These are phyloP conservation scores for Friedmanniomyces endolithicus DNA, from an alignment of 495 filamentous ascomycete species.

Conservation along the genomic window DNA sequence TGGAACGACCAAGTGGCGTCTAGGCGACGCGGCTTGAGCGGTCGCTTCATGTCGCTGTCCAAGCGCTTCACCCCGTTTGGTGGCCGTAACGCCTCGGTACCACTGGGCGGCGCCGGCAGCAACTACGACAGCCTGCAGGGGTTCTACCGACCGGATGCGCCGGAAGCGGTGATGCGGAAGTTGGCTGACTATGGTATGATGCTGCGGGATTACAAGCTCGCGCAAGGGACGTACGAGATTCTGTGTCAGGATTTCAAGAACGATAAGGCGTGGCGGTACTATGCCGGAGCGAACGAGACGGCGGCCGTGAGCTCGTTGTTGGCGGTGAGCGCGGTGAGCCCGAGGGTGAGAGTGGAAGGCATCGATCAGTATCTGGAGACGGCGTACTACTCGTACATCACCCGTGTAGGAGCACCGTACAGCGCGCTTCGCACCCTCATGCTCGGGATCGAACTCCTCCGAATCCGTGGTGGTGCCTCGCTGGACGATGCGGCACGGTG, in stretches of 20 bases:
- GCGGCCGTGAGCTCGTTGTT: conserved; percentile 69
- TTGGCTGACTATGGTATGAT: conserved; percentile 93
- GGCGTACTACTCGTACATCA: conserved; percentile 82
- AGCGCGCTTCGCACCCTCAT: conserved; percentile 65
- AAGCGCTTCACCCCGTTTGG: conserved; percentile 78
- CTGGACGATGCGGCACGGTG: conserved; percentile 74
- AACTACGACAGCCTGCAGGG: conserved; percentile 71
- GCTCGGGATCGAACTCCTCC: conserved; percentile 68
- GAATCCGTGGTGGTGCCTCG: conserved; percentile 59
- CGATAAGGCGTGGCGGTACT: conserved; percentile 93
- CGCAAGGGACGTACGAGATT: conserved; percentile 79
- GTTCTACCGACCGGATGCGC: conserved; percentile 69
- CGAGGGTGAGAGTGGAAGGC: conserved; percentile 62
- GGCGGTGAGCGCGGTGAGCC: conserved; percentile 48
- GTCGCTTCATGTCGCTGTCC: conserved; percentile 81
- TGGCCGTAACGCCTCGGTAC: conserved; percentile 32
- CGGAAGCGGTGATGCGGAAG: conserved; percentile 84
- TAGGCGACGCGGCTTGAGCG: conserved; percentile 68
- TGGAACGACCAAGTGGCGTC: conserved; percentile 99
- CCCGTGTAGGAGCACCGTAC: conserved; percentile 61
- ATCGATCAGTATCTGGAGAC: conserved; percentile 78
- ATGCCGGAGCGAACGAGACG: conserved; percentile 90
- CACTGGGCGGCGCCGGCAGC: conserved; percentile 30
- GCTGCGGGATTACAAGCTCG: conserved; percentile 89
- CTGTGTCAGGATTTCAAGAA: conserved; percentile 76